Evolutionary conservation across 768 basidiomycete species (phyloP), one percentile per base, ranked within the genome.

Genomic region (Boletales sp.): DNA sequence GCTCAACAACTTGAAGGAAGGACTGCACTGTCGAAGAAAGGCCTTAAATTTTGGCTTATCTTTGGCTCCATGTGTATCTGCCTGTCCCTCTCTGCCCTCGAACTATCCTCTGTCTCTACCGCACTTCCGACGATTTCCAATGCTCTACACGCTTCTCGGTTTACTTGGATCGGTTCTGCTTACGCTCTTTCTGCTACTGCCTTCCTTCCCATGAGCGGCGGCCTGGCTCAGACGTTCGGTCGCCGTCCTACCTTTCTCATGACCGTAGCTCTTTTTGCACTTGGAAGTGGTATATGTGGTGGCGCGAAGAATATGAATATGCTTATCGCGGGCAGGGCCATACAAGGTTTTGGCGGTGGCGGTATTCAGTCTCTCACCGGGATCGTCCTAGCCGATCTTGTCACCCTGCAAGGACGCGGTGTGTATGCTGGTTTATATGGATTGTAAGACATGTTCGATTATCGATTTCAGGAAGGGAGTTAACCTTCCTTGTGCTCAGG

Each of bases 371-470:
- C 71, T 9, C 51, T 73, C 9, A 60, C 65, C 2, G 69, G 70
- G 8, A 77, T 80, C 36, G 64, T 80, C 37, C 45, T 77, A 5
- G 62, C 69, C 13, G 79, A 81, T 51, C 57, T 81, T 3, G 74
- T 80, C 12, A 68, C 76, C 4, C 64, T 81, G 8, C 39, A 60
- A 12, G 74, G 78, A 39, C 70, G 79, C 8, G 79, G 79, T 3
- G 33, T 52, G 1, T 75, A 69, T 51, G 54, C 60, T 3, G 72
- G 70, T 8, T 44, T 78, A 15, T 61, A 74, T 17, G 73, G 63
- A 19, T 48, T 74, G 70, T 70, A 34, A 48, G 68, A 19, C 9
- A 1, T 44, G 12, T 15, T 41, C 15, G 15, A 43, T 19, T 14
- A 17, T 33, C 17, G 13, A 14, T n/a, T 17, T 36, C 2, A n/a